phyloP scores from a whole-genome alignment of 805 yeast genomes.

The Wickerhamiella sergipiensis region DNA sequence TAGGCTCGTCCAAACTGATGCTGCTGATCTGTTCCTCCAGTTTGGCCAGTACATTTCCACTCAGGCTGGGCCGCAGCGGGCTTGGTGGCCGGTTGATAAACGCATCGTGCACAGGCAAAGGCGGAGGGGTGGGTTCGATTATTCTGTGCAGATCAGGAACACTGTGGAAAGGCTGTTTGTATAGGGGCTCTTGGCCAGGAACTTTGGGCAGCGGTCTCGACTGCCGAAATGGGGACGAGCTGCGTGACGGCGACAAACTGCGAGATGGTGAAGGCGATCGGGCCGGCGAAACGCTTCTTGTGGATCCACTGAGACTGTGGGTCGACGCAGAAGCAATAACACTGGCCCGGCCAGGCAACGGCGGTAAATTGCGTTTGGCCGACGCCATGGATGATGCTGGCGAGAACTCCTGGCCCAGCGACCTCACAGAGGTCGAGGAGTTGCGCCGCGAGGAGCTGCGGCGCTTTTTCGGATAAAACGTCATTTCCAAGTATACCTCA shows the following conservation, averaged over 20 bases:
- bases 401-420: neutral
- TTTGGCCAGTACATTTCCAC: neutral
- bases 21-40: neutral
- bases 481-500: slow-evolving; percentile 76
- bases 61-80: neutral
- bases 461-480: slow-evolving; percentile 54
- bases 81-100: neutral
- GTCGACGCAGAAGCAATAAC: neutral
- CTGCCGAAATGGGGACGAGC: neutral
- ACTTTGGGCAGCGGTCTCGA: neutral
- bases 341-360: neutral
- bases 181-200: neutral
- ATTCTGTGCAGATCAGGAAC: slow-evolving; percentile 1
- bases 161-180: slow-evolving; percentile 2
- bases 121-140: neutral
- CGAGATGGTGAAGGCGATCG: neutral
- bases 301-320: neutral
- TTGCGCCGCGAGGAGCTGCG: slow-evolving; percentile 11
- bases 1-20: neutral
- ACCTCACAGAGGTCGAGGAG: neutral
- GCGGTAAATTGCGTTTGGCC: neutral
- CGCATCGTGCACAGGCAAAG: neutral
- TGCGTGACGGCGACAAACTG: neutral
- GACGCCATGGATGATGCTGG: neutral
- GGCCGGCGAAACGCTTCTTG: neutral